phyloP scores from a whole-genome alignment of 2,329 filamentous ascomycete species.

The Biscogniauxia sp. region DNA sequence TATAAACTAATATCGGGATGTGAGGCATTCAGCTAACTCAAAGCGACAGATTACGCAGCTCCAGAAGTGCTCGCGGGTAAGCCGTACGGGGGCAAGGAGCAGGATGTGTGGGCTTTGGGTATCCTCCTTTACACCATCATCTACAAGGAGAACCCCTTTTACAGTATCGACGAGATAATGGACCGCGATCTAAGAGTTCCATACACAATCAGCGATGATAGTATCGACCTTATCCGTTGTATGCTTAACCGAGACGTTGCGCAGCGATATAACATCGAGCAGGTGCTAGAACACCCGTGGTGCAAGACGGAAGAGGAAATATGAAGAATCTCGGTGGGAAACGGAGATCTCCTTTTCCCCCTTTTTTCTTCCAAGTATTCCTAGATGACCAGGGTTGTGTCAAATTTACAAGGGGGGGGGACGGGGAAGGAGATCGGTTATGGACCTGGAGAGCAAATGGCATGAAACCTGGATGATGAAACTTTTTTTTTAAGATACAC shows the following conservation, averaged over 20 bases:
- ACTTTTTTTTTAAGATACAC: too few relatives aligned
- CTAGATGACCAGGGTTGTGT: neutral
- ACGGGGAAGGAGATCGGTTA: neutral
- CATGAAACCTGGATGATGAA: neutral
- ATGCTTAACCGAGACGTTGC: constrained; percentile 93
- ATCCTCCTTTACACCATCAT: constrained; percentile 98
- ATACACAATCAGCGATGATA: constrained; percentile 84
- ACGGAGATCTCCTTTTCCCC: neutral
- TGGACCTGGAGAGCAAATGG: neutral
- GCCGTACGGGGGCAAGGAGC: constrained; percentile 91
- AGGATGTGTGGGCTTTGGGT: constrained; percentile 96
- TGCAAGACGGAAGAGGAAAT: constrained; percentile 38
- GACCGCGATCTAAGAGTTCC: constrained; percentile 92
- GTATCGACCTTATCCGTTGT: constrained; percentile 83
- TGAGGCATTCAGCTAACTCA: constrained; percentile 11
- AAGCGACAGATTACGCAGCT: constrained; percentile 80
- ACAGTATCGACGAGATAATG: constrained; percentile 98
- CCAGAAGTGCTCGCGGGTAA: constrained; percentile 94
- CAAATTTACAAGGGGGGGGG: neutral
- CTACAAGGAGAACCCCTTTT: constrained; percentile 99
- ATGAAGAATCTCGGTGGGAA: neutral
- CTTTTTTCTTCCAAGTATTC: neutral
- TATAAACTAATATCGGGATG: neutral
- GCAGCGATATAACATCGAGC: constrained; percentile 77
- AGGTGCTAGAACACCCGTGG: constrained; percentile 91